Base-by-base conservation (phyloP, 768 basidiomycete species). In the Sarcodon sp. region DNA sequence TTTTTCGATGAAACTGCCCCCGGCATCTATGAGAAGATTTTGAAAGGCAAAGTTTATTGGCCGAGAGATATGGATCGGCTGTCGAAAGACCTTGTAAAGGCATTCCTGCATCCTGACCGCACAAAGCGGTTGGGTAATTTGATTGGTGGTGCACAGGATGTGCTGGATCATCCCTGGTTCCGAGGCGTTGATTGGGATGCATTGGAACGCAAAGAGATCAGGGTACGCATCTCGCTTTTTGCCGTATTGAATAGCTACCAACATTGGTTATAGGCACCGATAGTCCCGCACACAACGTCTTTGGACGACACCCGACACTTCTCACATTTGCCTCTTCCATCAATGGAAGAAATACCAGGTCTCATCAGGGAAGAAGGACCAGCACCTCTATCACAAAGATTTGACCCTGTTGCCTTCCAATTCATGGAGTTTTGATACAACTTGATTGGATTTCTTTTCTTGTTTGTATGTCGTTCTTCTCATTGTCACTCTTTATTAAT, bases 1-100 rank as follows among this genome's bases (percentile, higher is more conserved):
- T 99, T 98, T 73, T 97, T 90, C 64, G 92, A 97, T 60, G 89
- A 96, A 63, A 89, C 90, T n/a, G 84, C 93, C 0, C 87, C 94
- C 63, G 93, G 90, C 43, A 97, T 97, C 65, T 98, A 98, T 64
- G 94, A 99, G 69, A 94, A 93, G 69, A 97, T 99, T 53, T 69
- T 99, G 36, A 78, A 76, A 49, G 88, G 88, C 31, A 76, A 83
- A 51, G 83, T 96, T 43, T 77, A 87, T 54, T 97, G 91, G 82
- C 94, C 94, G n/a, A 74, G 73, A 49, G 81, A 77, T 52, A 82
- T 97, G 70, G 93, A 98, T 59, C 77, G 80, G 15, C 76, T 92
- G 31, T 94, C 93, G 39, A 83, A 82, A 54, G 87, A 90, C 54
- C 73, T 99, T 48, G 85, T 99, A 61, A 75, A 76, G 54, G 83